Percentiles rank a stretch among this genome's conserved stretches.
These are phyloP conservation scores for Daedaleopsis nitida DNA, from an alignment of 768 basidiomycete genomes.

Conservation along the genomic window DNA sequence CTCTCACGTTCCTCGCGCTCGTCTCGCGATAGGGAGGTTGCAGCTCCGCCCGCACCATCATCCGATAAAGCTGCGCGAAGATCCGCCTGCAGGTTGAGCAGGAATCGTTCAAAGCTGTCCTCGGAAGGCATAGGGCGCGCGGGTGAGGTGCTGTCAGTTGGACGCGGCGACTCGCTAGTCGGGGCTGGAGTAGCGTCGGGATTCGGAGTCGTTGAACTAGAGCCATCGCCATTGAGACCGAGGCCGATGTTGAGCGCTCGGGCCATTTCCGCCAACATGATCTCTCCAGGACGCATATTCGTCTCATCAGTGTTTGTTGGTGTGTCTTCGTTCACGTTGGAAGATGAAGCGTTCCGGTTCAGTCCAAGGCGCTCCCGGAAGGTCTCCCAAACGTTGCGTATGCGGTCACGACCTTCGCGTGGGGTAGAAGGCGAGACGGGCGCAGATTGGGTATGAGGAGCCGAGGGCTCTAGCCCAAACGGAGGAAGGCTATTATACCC, in stretches of 20 bases:
- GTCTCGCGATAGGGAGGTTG: neutral
- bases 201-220: neutral
- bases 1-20: neutral
- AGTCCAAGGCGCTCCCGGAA: slow-evolving; percentile 70
- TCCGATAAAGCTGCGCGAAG: slow-evolving; percentile 62
- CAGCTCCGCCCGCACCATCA: slow-evolving; percentile 7
- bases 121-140: slow-evolving; percentile 43
- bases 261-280: slow-evolving; percentile 81
- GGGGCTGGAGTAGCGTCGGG: neutral
- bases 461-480: slow-evolving; percentile 18
- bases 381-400: slow-evolving; percentile 68
- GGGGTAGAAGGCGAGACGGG: slow-evolving; percentile 2
- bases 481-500: slow-evolving; percentile 33
- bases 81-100: slow-evolving; percentile 77
- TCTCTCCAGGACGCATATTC: slow-evolving; percentile 57
- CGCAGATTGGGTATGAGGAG: neutral
- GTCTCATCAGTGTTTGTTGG: slow-evolving; percentile 4
- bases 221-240: slow-evolving; percentile 28
- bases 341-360: slow-evolving; percentile 7
- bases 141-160: slow-evolving; percentile 2
- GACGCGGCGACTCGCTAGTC: neutral
- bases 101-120: slow-evolving; percentile 80
- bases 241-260: slow-evolving; percentile 77
- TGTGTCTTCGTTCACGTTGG: neutral
- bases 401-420: slow-evolving; percentile 37